A percentile compares a stretch with the other conserved stretches of the same genome.
Conservation (phyloP, 768 basidiomycete genomes). For the Lactarius vividus region DNA sequence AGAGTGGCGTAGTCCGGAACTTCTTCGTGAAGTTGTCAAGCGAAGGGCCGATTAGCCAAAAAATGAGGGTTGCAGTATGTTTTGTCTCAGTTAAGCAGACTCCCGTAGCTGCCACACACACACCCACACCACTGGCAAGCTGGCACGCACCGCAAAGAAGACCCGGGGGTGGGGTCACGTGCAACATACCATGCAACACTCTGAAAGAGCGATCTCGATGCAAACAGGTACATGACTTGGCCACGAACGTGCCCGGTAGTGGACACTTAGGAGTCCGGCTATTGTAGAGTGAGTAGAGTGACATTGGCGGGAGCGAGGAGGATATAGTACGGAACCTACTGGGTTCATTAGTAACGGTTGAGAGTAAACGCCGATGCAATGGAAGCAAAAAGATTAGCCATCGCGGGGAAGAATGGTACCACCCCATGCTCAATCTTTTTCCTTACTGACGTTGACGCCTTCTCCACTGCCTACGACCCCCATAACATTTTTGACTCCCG, state of each 20-base stretch:
- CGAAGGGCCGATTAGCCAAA: background rate
- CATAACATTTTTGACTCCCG: background rate
- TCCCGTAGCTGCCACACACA: no score
- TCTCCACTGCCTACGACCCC: slow-evolving; percentile 46
- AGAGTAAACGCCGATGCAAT: no score
- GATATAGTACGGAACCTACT: slow-evolving; percentile 25
- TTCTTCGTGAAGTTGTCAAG: background rate
- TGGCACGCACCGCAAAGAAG: no score
- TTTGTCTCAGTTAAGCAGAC: background rate
- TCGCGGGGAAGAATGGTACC: no score
- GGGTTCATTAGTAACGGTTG: no score
- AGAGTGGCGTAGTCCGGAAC: background rate
- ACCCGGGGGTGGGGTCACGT: background rate
- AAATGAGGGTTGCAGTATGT: no score
- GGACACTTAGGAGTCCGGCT: slow-evolving; percentile 41
- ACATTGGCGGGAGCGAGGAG: background rate
- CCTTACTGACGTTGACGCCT: slow-evolving; percentile 39
- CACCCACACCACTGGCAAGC: no score
- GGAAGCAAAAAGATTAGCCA: background rate
- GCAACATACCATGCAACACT: background rate
- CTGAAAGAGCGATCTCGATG: background rate
- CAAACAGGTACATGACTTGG: slow-evolving; percentile 32
- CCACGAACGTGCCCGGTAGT: slow-evolving; percentile 40
- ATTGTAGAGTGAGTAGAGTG: background rate
- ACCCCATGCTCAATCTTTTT: background rate